These are phyloP conservation scores for Cryphonectria carpinicola DNA, from an alignment of 2,329 filamentous ascomycete genomes.

Conservation along the genomic window DNA sequence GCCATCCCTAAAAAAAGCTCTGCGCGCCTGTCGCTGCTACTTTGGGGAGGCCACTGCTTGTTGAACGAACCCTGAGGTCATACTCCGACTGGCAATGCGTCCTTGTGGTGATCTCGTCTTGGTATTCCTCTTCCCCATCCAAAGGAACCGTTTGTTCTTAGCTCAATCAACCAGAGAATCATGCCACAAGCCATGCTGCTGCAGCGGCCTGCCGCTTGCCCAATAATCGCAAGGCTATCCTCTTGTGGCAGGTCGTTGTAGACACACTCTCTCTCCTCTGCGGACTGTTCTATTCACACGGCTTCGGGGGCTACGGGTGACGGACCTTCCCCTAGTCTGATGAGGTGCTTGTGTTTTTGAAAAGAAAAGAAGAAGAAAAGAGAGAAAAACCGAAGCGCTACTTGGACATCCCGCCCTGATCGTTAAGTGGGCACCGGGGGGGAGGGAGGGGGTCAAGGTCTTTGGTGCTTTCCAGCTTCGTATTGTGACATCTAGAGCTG, in stretches of 20 bases:
- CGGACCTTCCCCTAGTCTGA: neutral
- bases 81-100: neutral
- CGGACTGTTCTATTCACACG: neutral
- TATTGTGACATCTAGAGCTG: neutral
- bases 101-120: neutral
- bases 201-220: neutral
- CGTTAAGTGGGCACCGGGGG: neutral
- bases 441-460: neutral
- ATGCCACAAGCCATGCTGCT: neutral
- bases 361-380: neutral
- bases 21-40: neutral
- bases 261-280: neutral
- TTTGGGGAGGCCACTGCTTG: neutral
- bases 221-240: neutral
- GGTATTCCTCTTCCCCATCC: neutral
- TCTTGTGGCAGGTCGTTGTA: neutral
- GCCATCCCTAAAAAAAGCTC: neutral
- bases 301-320: neutral
- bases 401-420: neutral
- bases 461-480: neutral
- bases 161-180: constrained; percentile 4
- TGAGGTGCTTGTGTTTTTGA: neutral
- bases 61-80: neutral
- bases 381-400: neutral
- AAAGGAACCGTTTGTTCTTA: neutral